These are phyloP conservation scores for Udeniomyces megalosporus DNA, from an alignment of 768 basidiomycete species.

Conservation along the genomic window DNA sequence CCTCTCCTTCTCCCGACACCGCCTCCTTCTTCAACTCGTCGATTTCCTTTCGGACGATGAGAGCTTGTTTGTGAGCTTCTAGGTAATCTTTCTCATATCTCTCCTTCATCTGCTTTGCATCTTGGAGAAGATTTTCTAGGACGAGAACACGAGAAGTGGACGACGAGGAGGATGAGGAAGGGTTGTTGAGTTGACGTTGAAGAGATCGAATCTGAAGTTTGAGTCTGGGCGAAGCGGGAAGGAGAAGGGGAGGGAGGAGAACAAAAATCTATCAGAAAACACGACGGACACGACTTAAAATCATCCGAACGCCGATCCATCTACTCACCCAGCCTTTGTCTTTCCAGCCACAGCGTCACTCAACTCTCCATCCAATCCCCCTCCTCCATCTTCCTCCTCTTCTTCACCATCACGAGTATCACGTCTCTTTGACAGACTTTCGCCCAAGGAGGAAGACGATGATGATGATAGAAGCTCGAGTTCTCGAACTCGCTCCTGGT, in stretches of 20 bases:
- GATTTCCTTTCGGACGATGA: conserved; percentile 59
- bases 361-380: conserved; percentile 54
- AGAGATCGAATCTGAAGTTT: conserved; percentile 73
- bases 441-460: no score
- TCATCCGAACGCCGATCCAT: no score
- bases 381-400: conserved; percentile 27
- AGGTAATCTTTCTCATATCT: conserved; percentile 81
- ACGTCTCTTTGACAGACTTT: no score
- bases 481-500: conserved; percentile 79
- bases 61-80: conserved; percentile 61
- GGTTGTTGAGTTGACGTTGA: conserved; percentile 64
- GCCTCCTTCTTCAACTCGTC: conserved; percentile 53
- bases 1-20: conserved; percentile 34
- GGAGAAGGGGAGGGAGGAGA: neutral
- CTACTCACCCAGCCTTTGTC: conserved; percentile 42
- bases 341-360: conserved; percentile 60
- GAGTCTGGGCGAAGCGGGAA: conserved; percentile 30
- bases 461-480: conserved; percentile 51
- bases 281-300: no score
- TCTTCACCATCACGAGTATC: conserved; percentile 25
- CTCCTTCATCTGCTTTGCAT: conserved; percentile 75
- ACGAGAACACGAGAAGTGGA: conserved; percentile 62
- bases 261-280: no score
- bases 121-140: conserved; percentile 79
- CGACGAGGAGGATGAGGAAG: conserved; percentile 27